Base-by-base conservation (phyloP, 1,139 yeast genomes). In the Zhuliangozyma parablackwelliae region DNA sequence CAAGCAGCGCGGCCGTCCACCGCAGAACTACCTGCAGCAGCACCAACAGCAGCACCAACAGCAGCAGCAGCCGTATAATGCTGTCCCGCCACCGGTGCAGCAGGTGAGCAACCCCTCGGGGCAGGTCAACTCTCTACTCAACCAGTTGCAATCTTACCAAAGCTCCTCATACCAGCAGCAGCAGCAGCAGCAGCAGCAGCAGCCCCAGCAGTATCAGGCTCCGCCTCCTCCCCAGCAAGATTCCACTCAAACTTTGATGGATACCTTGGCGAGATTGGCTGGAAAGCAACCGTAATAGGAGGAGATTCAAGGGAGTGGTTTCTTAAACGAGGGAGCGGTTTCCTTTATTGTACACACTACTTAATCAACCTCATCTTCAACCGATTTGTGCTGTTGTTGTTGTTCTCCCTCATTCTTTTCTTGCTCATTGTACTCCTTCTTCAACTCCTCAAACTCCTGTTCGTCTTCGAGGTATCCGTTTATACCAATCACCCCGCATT, bases 401-500 rank as follows among this genome's bases (percentile, higher is more conserved):
- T 35, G 28, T 28, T 35, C 36, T 7, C 33, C 37, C 11, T 37
- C 36, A 31, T 28, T 26, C 24, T 35, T 41, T 25, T 35, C 33
- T 13, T 44, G 39, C 37, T 69, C 69, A 36, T 63, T 61, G 43
- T 74, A 73, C 42, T 73, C 72, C 38, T 68, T 61, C 51, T 78
- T 75, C 47, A 82, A 64, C 45, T 78, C 72, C 41, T 80, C 69
- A 66, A 86, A 87, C 43, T 86, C 85, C 13, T 75, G 64, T 48
- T 83, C 90, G 56, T 86, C 83, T 50, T 87, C 92, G 41, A 87
- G 63, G 45, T 83, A 67, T 8, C 85, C 92, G 49, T 79, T 82
- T 26, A 92, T 80, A 28, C 92, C 87, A 51, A 92, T 80, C 23
- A 88, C 90, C 6, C 90, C 92, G 53, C 92, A 82, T 52, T 82